Evolutionary conservation across 495 filamentous ascomycete species (phyloP), one percentile per base, ranked within the genome.

Genomic region (Penicillium subrubescens): DNA sequence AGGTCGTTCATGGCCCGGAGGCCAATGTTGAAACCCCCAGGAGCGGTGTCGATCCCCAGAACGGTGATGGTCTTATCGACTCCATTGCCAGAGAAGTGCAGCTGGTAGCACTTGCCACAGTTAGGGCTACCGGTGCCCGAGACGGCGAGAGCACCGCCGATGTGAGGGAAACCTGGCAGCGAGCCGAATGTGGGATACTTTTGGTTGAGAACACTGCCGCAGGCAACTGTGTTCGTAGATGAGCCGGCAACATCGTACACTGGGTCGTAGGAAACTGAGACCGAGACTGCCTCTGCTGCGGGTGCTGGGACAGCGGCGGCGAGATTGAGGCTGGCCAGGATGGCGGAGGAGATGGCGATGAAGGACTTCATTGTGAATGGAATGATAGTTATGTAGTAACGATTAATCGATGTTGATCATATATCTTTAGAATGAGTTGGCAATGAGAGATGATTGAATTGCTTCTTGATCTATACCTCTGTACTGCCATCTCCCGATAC

Each of bases 51-150:
- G 62, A 94, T 80, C 27, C 86, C 91, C 12, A 86, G 78, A 10
- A 94, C 75, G 68, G 87, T 82, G 77, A 94, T 83, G 21, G 81
- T 87, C 59, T 80, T 76, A 67, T 84, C 82, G 31, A 70, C 41
- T 25, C 58, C 61, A 52, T 62, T 73, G 44, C 58, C 41, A 48
- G 66, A 73, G 73, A 84, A 94, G 15, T 79, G 82, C 52, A 92
- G 75, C 51, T 75, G 58, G 78, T 87, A 94, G 82, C 91, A 94
- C 11, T 84, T 84, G 59, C 91, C 90, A 77, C 91, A 94, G 65
- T 77, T 78, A 17, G 71, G 39, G 62, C 72, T 78, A 83, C 88
- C 79, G 87, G 85, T 90, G 39, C 83, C 86, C 3, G 72, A 66
- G 23, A 93, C 80, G 29, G 84, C 86, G 35, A 81, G 78, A 1